Evolutionary conservation across 176 grass and related monocot species (phyloP).

Genomic region (Leersia perrieri): DNA sequence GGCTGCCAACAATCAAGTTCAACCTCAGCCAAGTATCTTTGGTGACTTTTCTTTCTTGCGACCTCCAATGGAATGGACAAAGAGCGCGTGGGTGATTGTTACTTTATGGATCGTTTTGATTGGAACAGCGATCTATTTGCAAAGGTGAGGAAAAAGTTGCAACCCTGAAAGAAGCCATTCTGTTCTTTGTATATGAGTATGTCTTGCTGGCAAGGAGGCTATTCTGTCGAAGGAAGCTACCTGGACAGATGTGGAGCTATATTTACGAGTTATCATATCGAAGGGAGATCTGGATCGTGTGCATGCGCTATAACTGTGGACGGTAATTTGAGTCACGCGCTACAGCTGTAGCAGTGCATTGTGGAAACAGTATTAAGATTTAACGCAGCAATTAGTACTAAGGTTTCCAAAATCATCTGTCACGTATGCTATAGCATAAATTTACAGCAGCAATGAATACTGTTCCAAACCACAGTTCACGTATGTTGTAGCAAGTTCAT

Average conservation of each 20-base stretch:
- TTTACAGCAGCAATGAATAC: no score
- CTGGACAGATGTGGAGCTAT: not conserved
- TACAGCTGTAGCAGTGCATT: not conserved
- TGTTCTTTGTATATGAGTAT: not conserved
- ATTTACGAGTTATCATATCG: no score
- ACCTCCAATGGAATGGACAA: conserved; percentile 64
- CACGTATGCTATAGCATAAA: no score
- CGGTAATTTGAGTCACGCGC: not conserved
- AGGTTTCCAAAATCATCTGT: not conserved
- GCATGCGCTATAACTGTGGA: not conserved
- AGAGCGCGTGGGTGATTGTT: conserved; percentile 68
- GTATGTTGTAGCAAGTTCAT: not conserved
- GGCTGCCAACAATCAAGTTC: conserved; percentile 35
- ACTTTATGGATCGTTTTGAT: conserved; percentile 83
- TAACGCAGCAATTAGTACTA: not conserved
- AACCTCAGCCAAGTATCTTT: conserved; percentile 61
- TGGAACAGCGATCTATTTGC: conserved; percentile 77
- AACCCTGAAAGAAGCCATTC: not conserved
- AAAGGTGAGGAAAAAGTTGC: conserved; percentile 45
- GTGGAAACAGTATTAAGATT: not conserved
- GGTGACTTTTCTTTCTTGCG: conserved; percentile 62
- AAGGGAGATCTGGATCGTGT: not conserved
- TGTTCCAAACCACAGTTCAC: not conserved
- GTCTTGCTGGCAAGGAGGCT: not conserved
- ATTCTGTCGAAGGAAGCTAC: not conserved